phyloP scores from a whole-genome alignment of 331 rosid genomes.

The Quercus phellos region DNA sequence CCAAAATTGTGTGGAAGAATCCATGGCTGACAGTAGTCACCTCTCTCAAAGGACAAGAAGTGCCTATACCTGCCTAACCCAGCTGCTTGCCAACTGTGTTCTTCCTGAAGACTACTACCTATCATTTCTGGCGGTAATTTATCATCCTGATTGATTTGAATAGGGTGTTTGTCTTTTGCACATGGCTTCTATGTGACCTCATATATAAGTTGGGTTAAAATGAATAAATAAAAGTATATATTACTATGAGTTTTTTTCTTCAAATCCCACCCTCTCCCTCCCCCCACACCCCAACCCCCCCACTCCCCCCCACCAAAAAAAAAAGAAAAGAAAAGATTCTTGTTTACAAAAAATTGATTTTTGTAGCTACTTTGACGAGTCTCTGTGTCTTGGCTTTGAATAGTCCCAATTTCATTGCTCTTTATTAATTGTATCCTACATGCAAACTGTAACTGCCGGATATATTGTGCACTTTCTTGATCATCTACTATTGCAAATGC shows the following conservation, averaged over 20 bases:
- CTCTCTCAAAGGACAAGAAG: constrained; percentile 11
- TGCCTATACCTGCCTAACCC: constrained; percentile 22
- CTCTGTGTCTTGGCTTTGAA: neutral
- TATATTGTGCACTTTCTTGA: neutral
- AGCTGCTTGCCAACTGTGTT: neutral
- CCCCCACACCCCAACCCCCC: neutral
- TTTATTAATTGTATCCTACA: neutral
- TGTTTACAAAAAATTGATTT: neutral
- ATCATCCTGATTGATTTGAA: constrained; percentile 4
- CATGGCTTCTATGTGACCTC: constrained; percentile 23
- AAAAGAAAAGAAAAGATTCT: neutral
- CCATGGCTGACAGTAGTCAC: constrained; percentile 26
- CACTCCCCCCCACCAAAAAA: too few species aligned
- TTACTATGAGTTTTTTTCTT: constrained; percentile 11
- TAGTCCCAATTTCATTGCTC: neutral
- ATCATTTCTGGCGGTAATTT: neutral
- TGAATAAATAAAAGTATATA: constrained; percentile 12
- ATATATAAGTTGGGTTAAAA: neutral
- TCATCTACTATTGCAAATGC: neutral
- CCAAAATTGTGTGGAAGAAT: constrained; percentile 31
- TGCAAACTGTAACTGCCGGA: neutral
- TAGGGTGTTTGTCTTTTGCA: constrained; percentile 23
- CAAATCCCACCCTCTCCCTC: neutral
- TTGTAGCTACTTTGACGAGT: neutral
- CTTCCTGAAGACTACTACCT: neutral